These are phyloP conservation scores for Botrytis galanthina DNA, from an alignment of 2,329 filamentous ascomycete genomes.

Conservation along the genomic window DNA sequence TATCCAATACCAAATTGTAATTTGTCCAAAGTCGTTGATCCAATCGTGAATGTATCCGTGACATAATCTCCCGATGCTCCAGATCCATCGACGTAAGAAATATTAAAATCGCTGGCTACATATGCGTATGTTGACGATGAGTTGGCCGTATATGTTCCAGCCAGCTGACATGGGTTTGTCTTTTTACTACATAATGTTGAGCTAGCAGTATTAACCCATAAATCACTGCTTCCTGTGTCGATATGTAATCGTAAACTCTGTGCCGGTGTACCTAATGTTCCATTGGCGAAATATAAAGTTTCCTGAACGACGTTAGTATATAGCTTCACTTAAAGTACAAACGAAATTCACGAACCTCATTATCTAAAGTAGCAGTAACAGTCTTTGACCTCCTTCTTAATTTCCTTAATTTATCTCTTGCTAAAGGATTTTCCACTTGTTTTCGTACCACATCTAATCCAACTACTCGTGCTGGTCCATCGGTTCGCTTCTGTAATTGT, in stretches of 20 bases:
- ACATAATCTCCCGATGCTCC: constrained; percentile 77
- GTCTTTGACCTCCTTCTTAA: constrained; percentile 47
- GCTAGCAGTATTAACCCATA: constrained; percentile 65
- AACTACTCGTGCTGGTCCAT: constrained; percentile 36
- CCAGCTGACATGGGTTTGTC: constrained; percentile 53
- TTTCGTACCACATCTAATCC: constrained; percentile 36
- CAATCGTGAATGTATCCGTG: constrained; percentile 66
- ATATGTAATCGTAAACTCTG: constrained; percentile 58
- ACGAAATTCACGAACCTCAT: constrained; percentile 46
- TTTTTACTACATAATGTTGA: constrained; percentile 57
- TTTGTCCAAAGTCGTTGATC: constrained; percentile 49
- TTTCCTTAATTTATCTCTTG: constrained; percentile 41
- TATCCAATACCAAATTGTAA: constrained; percentile 77
- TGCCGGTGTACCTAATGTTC: constrained; percentile 59
- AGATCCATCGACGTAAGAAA: constrained; percentile 81
- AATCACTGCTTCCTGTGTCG: constrained; percentile 67
- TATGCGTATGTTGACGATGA: constrained; percentile 73
- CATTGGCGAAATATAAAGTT: constrained; percentile 65
- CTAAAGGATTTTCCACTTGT: constrained; percentile 31
- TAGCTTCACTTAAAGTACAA: background rate
- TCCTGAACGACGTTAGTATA: constrained; percentile 43
- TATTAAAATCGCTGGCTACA: constrained; percentile 76
- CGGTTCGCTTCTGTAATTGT: constrained; percentile 32
- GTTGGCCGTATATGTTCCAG: constrained; percentile 68
- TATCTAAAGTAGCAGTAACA: constrained; percentile 51